phyloP scores from a whole-genome alignment of 2,329 filamentous ascomycete species.

The Colletotrichum nymphaeae region DNA sequence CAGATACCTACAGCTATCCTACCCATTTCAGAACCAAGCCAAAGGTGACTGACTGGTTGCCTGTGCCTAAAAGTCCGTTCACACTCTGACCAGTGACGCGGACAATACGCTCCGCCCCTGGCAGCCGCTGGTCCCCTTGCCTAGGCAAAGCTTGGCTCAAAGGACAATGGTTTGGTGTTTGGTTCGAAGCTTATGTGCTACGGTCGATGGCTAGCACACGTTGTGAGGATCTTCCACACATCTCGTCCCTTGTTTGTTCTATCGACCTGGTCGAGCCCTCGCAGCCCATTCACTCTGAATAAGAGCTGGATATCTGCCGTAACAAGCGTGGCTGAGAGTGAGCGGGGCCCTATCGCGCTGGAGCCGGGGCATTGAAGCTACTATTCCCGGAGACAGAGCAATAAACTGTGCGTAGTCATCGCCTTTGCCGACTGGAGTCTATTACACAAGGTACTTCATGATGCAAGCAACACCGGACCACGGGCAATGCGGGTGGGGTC shows the following conservation, averaged over 20 bases:
- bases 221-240: background rate
- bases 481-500: background rate
- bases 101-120: background rate
- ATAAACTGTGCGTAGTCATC: background rate
- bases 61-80: background rate
- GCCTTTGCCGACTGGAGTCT: background rate
- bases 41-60: background rate
- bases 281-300: background rate
- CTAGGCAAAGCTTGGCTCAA: background rate
- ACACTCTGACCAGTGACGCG: background rate
- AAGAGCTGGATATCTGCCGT: background rate
- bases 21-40: background rate
- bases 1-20: background rate
- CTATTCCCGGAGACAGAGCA: background rate
- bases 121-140: background rate
- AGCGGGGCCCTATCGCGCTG: background rate
- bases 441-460: background rate
- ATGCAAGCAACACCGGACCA: background rate
- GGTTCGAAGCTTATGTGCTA: background rate
- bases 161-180: background rate
- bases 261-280: background rate
- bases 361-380: background rate
- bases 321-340: background rate
- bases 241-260: background rate
- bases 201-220: slow-evolving; percentile 2